A percentile compares a stretch with the other conserved stretches of the same genome.
These are phyloP conservation scores for Dalbergia cultrata DNA, from an alignment of 306 rosid species.

Conservation along the genomic window DNA sequence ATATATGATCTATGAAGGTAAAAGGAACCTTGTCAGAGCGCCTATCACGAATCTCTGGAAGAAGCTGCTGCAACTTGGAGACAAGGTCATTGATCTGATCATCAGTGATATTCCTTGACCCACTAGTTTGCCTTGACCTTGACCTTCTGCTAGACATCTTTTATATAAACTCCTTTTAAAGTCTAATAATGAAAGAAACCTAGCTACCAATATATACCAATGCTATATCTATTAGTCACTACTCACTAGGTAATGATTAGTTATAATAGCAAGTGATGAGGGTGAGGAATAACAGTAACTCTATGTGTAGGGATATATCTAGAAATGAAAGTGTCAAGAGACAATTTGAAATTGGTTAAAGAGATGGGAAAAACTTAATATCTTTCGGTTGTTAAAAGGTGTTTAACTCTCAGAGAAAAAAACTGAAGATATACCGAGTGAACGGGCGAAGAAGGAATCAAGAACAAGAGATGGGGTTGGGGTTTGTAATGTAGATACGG, in stretches of 20 bases:
- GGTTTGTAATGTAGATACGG: conserved; percentile 7
- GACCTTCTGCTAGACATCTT: conserved; percentile 55
- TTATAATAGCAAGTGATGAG: background rate
- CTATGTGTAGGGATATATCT: background rate
- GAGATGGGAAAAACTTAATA: background rate
- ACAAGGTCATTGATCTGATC: conserved; percentile 97
- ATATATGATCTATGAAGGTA: background rate
- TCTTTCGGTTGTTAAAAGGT: too few relatives aligned
- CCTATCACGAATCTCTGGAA: conserved; percentile 88
- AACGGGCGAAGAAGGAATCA: conserved; percentile 15
- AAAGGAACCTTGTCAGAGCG: conserved; percentile 82
- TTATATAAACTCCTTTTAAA: background rate
- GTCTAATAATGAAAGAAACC: background rate
- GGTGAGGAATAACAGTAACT: background rate
- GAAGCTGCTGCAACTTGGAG: conserved; percentile 92
- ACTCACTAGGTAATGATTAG: background rate
- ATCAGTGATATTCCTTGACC: conserved; percentile 83
- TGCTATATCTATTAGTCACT: too few relatives aligned
- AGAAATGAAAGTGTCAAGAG: background rate
- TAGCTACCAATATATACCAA: background rate
- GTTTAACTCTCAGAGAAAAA: too few relatives aligned
- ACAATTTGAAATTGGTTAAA: conserved; percentile 2
- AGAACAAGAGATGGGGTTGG: background rate
- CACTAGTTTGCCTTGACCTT: conserved; percentile 79
- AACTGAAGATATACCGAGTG: background rate